Conservation (phyloP, 164 flowering plant genomes). For the Vitis rotundifolia region DNA sequence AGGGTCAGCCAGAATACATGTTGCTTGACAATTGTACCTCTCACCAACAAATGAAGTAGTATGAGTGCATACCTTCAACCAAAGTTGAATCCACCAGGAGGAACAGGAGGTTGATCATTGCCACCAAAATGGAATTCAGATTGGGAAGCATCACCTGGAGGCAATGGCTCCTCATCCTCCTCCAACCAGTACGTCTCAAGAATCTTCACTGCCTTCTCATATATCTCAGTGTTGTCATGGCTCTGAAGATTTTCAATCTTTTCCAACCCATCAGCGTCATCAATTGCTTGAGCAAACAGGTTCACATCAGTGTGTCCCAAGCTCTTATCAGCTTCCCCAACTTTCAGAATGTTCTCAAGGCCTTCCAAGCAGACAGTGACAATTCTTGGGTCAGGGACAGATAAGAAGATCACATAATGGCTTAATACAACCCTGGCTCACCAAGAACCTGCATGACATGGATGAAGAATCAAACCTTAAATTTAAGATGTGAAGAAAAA, state of each 20-base stretch:
- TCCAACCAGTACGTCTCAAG: constrained; percentile 74
- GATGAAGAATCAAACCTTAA: neutral
- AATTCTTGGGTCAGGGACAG: constrained; percentile 72
- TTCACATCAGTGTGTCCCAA: constrained; percentile 45
- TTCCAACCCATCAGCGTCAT: constrained; percentile 69
- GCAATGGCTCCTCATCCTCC: constrained; percentile 55
- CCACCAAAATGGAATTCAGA: constrained; percentile 60
- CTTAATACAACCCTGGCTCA: constrained; percentile 58
- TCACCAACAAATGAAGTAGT: neutral
- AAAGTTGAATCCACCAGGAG: constrained; percentile 72
- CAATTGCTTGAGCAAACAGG: constrained; percentile 57
- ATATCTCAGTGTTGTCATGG: constrained; percentile 76
- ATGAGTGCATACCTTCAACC: constrained; percentile 38
- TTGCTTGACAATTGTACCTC: too few relatives aligned
- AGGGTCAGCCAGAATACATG: too few relatives aligned
- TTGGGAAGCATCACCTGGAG: constrained; percentile 47
- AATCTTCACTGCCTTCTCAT: constrained; percentile 73
- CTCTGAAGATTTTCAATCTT: constrained; percentile 71
- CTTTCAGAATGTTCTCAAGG: constrained; percentile 73
- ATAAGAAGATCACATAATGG: constrained; percentile 66
- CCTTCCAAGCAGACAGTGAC: constrained; percentile 72
- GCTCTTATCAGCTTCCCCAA: constrained; percentile 66
- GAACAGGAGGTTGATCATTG: constrained; percentile 36
- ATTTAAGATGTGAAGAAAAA: neutral
- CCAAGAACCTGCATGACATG: constrained; percentile 41